Evolutionary conservation across 192 early-diverging fungal genomes (phyloP).

Genomic region (Mortierella claussenii): DNA sequence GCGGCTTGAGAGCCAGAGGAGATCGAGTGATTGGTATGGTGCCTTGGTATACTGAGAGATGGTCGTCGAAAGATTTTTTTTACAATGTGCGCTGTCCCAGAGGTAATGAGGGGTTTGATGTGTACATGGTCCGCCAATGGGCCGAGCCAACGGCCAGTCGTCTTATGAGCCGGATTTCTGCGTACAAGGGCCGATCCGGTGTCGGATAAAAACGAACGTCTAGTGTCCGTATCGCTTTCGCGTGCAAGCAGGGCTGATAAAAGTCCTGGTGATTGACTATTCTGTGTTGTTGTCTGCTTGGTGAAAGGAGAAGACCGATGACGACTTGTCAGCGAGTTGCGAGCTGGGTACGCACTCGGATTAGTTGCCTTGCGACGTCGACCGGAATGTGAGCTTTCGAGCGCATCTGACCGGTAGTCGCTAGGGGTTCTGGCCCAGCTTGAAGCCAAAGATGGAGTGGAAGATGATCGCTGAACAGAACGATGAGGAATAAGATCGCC

Average conservation of each 20-base stretch:
- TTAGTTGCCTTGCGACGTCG: conserved; percentile 14
- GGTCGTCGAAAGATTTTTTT: conserved; percentile 38
- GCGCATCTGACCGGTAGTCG: background rate
- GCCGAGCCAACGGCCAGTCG: conserved; percentile 32
- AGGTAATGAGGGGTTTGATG: conserved; percentile 32
- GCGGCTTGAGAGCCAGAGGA: background rate
- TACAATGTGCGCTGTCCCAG: conserved; percentile 42
- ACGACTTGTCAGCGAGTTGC: background rate
- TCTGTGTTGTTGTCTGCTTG: too few relatives aligned
- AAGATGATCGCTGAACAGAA: conserved; percentile 19
- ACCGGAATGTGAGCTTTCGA: background rate
- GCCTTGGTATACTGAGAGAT: conserved; percentile 29
- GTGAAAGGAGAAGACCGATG: background rate
- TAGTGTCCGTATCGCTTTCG: conserved; percentile 13
- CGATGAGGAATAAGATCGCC: background rate
- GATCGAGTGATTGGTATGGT: conserved; percentile 17
- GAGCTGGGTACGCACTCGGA: background rate
- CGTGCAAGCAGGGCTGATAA: conserved; percentile 28
- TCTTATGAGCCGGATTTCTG: conserved; percentile 13
- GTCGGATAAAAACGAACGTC: conserved; percentile 1
- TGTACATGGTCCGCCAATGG: conserved; percentile 38
- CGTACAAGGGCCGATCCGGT: background rate
- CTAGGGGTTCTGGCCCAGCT: background rate
- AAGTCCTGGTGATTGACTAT: conserved; percentile 10
- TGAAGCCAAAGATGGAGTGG: conserved; percentile 25